Base-by-base conservation (phyloP, 768 basidiomycete genomes). In the Pleurotus tuber-regium region DNA sequence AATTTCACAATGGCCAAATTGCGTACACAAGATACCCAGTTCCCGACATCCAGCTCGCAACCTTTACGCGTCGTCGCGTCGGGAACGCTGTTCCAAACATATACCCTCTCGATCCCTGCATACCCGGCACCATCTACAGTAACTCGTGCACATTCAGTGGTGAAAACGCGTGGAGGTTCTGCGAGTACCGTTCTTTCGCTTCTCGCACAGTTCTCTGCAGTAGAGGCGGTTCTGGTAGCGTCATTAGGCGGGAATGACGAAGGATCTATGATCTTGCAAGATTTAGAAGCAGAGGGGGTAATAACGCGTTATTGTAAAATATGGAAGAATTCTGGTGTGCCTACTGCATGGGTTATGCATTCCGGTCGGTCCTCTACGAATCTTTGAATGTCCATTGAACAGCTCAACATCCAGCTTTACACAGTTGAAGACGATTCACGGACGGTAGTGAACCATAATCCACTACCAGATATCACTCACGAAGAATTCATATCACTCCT, bases 381-480 rank as follows among this genome's bases (percentile, higher is more conserved):
- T n/a, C n/a, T n/a, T n/a, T n/a, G n/a, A n/a, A n/a, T n/a, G n/a
- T n/a, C n/a, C n/a, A n/a, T n/a, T n/a, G n/a, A n/a, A n/a, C n/a
- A n/a, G n/a, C n/a, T n/a, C n/a, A n/a, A n/a, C n/a, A n/a, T 16
- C 19, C 19, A 11, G 18, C 16, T 19, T 51, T 26, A 39, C 44
- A 3, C 54, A 86, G 84, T 71, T 31, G 79, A 87, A 53, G 77
- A 76, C 39, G 76, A 79, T 61, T 67, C 77, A 7, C 79, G 82
- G 33, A 85, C 88, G 10, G 83, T 91, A 44, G 82, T 92, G 58
- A 90, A 93, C 66, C 89, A 93, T 67, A 92, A 92, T 58, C 89
- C 91, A 2, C 74, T 93, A 6, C 91, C 89, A 0, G 91, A 92
- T 56, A 81, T 92, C 55, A 87, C 88, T 0, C 90, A 92, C 57